These are phyloP conservation scores for Diutina sp. DNA, from an alignment of 1,139 yeast species.

Conservation along the genomic window DNA sequence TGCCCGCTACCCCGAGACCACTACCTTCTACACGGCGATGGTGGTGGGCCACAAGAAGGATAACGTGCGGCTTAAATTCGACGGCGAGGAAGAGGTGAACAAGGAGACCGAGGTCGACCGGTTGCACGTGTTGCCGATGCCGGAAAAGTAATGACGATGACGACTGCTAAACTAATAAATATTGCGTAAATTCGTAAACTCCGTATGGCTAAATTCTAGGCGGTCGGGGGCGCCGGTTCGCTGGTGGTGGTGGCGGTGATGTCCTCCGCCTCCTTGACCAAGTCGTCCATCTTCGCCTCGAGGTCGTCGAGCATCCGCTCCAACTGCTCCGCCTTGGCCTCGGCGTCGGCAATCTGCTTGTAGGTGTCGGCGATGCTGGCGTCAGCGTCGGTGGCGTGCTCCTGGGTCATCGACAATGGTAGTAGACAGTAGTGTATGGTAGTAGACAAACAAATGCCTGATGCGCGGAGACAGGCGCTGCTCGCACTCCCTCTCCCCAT, in stretches of 20 bases:
- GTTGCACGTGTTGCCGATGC: slow-evolving; percentile 67
- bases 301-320: not conserved
- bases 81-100: slow-evolving; percentile 95
- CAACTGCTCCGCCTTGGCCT: not conserved
- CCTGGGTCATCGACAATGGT: not conserved
- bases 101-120: slow-evolving; percentile 92
- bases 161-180: not conserved
- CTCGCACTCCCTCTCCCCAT: too few relatives aligned
- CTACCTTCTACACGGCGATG: slow-evolving; percentile 90
- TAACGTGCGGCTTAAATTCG: slow-evolving; percentile 69
- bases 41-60: slow-evolving; percentile 72
- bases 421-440: not conserved
- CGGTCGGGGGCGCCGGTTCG: not conserved
- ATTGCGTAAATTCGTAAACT: too few relatives aligned
- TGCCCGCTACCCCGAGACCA: slow-evolving; percentile 95
- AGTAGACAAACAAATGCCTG: too few relatives aligned
- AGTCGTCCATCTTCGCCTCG: not conserved
- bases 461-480: too few relatives aligned
- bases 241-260: not conserved
- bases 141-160: slow-evolving; percentile 18
- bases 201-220: too few relatives aligned
- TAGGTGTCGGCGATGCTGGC: slow-evolving; percentile 1
- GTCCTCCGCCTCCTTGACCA: not conserved
- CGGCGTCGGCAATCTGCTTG: slow-evolving; percentile 1
- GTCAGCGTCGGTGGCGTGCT: not conserved